Percentiles rank a stretch among this genome's conserved stretches.
Conservation (phyloP, 2,329 filamentous ascomycete species). For the Clonostachys rosea region DNA sequence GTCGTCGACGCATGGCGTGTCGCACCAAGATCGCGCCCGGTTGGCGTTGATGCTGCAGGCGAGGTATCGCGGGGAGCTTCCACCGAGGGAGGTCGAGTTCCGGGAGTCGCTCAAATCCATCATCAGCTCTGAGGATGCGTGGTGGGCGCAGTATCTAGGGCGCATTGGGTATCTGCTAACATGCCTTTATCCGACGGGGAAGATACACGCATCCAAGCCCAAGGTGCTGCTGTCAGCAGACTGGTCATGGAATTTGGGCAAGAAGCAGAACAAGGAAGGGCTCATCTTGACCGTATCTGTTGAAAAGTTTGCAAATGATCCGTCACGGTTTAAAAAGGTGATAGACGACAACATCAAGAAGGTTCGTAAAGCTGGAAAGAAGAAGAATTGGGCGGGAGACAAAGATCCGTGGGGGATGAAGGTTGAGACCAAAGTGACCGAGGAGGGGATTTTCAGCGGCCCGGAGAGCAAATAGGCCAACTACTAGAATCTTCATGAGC, state of each 20-base stretch:
- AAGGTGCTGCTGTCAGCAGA: conserved; percentile 30
- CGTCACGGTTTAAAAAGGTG: conserved; percentile 30
- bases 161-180: conserved; percentile 53
- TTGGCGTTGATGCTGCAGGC: conserved; percentile 61
- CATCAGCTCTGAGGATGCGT: conserved; percentile 47
- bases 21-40: conserved; percentile 54
- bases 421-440: conserved; percentile 23
- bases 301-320: conserved; percentile 25
- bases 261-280: conserved; percentile 28
- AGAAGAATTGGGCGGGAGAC: conserved; percentile 44
- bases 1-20: conserved; percentile 55
- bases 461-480: no score
- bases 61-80: conserved; percentile 58
- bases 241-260: conserved; percentile 34
- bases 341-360: conserved; percentile 29
- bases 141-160: conserved; percentile 64
- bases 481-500: no score
- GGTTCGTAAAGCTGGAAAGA: conserved; percentile 54
- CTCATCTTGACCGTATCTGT: conserved; percentile 38
- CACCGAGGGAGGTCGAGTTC: conserved; percentile 51
- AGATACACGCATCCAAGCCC: conserved; percentile 28
- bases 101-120: conserved; percentile 46
- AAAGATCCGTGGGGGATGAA: conserved; percentile 28
- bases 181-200: conserved; percentile 56
- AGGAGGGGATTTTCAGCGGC: conserved; percentile 17